Percentiles rank a stretch among this genome's conserved stretches.
Conservation (phyloP, 1,284 basidiomycete genomes). For the Singerocomus inundabilis region DNA sequence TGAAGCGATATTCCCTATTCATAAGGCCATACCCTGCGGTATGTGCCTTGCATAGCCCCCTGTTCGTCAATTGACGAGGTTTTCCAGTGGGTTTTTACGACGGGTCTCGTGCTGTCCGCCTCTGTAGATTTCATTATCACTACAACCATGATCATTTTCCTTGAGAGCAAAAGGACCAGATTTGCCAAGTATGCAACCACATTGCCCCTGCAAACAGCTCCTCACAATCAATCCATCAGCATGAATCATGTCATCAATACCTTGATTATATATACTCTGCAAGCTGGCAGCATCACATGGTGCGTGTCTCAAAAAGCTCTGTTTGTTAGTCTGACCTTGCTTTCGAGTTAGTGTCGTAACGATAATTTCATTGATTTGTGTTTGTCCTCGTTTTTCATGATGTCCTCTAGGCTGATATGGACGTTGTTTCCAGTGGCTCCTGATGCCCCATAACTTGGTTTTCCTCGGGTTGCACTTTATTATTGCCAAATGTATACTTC, state of each 20-base stretch:
- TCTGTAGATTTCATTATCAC: constrained; percentile 53
- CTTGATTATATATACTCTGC: constrained; percentile 52
- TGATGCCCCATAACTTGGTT: constrained; percentile 43
- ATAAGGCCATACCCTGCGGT: constrained; percentile 33
- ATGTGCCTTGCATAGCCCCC: neutral
- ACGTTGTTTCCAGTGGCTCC: constrained; percentile 43
- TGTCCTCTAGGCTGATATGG: neutral
- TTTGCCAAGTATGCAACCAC: constrained; percentile 36
- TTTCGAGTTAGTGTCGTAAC: constrained; percentile 26
- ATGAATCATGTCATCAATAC: constrained; percentile 50
- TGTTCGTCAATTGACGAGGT: neutral
- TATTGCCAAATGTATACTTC: constrained; percentile 45
- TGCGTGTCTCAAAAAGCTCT: constrained; percentile 16
- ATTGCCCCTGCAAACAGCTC: neutral
- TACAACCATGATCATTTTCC: constrained; percentile 44
- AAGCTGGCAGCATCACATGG: constrained; percentile 52
- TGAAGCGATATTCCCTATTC: constrained; percentile 31
- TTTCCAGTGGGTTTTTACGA: constrained; percentile 51
- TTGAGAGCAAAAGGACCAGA: constrained; percentile 42
- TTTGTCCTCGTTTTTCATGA: constrained; percentile 28
- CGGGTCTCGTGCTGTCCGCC: constrained; percentile 50
- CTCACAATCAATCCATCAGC: constrained; percentile 27
- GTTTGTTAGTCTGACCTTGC: constrained; percentile 29
- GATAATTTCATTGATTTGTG: constrained; percentile 43
- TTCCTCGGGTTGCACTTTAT: constrained; percentile 52